Evolutionary conservation across 2,329 filamentous ascomycete genomes (phyloP), one percentile per base, ranked within the genome.

Genomic region (Stemphylium vesicarium): DNA sequence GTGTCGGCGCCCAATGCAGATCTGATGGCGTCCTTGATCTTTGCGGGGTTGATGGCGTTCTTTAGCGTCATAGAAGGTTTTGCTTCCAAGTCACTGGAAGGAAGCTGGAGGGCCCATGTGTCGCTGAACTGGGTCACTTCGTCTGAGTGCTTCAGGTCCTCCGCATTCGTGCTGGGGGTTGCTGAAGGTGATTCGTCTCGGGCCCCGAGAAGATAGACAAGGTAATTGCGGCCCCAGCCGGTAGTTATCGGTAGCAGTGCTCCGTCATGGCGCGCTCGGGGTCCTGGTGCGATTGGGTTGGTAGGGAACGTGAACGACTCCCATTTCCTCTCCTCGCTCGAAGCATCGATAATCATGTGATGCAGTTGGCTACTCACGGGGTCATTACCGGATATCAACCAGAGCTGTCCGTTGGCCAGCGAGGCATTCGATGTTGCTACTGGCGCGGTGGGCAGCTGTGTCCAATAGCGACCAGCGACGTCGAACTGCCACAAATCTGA

Each of bases 21-120:
- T 5, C 78, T 68, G 32, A 79, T 78, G 0, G 68, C 66, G 52
- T 80, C 78, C 54, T 80, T 80, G 59, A 79, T 74, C 48, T 74
- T 75, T 1, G 78, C 76, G n/a, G 77, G 76, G 44, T 77, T 77
- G 52, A 77, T 69, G 1, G 65, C 60, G 4, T 72, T 60, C n/a
- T 67, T 68, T 29, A 72, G 43, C 12, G 50, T 59, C 24, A 65
- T 58, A 0, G 61, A 59, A 3, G 62, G 51, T 22, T 68, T 68
- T 6, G 68, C 54, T 6, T 66, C 62, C 7, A 74, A 49, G 37
- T 69, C 55, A 46, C 68, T 73, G 4, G 77, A 78, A 1, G 74
- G 76, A 6, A 79, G 69, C 51, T 80, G 78, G n/a, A 78, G 71
- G 0, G 71, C 75, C 78, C 78, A 79, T n/a, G 77, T 71, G 52